These are phyloP conservation scores for Salix viminalis DNA, from an alignment of 345 rosid genomes.

Conservation along the genomic window DNA sequence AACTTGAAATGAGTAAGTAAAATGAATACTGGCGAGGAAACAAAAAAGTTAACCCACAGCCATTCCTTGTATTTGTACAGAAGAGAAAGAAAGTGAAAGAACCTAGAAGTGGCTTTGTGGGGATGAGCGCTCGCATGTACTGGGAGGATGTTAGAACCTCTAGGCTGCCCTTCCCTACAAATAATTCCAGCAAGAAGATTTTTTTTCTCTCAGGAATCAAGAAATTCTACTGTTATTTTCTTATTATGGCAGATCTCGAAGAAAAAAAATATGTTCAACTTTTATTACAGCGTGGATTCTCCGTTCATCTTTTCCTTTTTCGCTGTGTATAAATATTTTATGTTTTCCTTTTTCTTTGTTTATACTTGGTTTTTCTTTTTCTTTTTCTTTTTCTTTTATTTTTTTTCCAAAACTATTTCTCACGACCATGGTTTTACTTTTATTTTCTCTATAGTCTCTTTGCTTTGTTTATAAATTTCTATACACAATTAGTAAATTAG, in stretches of 20 bases:
- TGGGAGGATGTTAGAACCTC: neutral
- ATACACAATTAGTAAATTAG: too few species aligned
- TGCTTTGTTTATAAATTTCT: neutral
- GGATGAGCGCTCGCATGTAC: constrained; percentile 2
- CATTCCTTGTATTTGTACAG: neutral
- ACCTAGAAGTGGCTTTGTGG: neutral
- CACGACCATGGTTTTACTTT: too few species aligned
- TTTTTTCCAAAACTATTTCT: neutral
- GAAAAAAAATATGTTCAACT: neutral
- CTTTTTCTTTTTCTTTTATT: too few species aligned
- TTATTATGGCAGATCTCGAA: constrained; percentile 16
- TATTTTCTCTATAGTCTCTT: neutral
- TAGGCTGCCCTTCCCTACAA: neutral
- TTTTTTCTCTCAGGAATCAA: constrained; percentile 14
- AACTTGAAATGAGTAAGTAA: neutral
- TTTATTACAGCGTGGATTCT: neutral
- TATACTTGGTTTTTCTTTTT: neutral
- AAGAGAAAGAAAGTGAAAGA: neutral
- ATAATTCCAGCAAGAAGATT: constrained; percentile 12
- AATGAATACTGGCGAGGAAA: neutral
- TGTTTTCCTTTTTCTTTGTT: neutral
- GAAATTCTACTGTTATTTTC: constrained; percentile 18
- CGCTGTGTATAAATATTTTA: neutral
- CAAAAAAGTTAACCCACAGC: neutral
- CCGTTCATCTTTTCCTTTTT: neutral